Percentiles rank a stretch among this genome's conserved stretches.
phyloP scores from a whole-genome alignment of 2,329 filamentous ascomycete genomes.

The Fusarium sp. region DNA sequence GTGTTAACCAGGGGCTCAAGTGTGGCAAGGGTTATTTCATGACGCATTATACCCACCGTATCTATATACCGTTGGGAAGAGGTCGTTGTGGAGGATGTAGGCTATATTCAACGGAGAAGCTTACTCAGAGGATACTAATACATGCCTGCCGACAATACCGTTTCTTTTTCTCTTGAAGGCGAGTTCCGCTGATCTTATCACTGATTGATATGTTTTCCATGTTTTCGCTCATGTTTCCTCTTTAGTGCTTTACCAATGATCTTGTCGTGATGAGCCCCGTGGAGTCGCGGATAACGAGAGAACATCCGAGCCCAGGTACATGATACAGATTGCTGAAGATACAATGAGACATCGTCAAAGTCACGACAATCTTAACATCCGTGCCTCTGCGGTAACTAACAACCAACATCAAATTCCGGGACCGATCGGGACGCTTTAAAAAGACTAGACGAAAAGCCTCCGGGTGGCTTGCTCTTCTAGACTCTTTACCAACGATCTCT shows the following conservation, averaged over 20 bases:
- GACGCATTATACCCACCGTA: neutral
- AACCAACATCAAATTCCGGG: conserved; percentile 14
- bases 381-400: neutral
- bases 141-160: neutral
- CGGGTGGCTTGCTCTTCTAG: neutral
- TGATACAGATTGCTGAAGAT: neutral
- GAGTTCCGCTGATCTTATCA: neutral
- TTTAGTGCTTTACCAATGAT: neutral
- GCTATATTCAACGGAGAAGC: neutral
- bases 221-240: neutral
- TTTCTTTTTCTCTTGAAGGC: neutral
- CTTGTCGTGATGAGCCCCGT: neutral
- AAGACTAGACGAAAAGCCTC: conserved; percentile 26
- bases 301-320: neutral
- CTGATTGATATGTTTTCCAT: neutral
- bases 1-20: neutral
- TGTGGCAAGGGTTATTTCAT: neutral
- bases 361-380: neutral
- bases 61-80: conserved; percentile 11
- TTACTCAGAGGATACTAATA: neutral
- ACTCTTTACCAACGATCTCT: neutral
- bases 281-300: neutral
- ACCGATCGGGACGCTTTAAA: conserved; percentile 3
- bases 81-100: conserved; percentile 13
- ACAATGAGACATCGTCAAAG: neutral